A percentile compares a stretch with the other conserved stretches of the same genome.
Evolutionary conservation across 2,329 filamentous ascomycete genomes (phyloP).

Genomic region (Acrocalymma vagum): DNA sequence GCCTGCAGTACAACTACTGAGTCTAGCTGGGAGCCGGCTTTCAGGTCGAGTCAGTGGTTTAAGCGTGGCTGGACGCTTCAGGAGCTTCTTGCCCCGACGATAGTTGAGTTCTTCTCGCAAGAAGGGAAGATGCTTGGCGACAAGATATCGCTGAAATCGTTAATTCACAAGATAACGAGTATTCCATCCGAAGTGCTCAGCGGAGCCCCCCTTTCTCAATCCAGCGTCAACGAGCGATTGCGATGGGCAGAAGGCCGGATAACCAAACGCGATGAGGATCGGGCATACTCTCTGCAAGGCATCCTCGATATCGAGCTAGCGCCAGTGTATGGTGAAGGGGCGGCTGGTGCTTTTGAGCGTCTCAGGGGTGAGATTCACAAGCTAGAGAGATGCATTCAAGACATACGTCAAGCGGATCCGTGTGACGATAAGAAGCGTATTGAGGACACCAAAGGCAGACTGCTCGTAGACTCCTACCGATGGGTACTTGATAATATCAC

Average conservation of each 20-base stretch:
- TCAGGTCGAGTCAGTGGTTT: constrained; percentile 2
- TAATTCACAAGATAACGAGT: constrained; percentile 3
- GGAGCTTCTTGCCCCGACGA: constrained; percentile 9
- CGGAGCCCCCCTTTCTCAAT: constrained; percentile 4
- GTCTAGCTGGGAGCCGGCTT: constrained; percentile 1
- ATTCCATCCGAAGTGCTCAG: constrained; percentile 4
- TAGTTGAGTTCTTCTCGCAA: constrained; percentile 4
- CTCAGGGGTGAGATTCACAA: constrained; percentile 20
- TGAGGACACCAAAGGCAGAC: constrained; percentile 11
- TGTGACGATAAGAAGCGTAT: constrained; percentile 13
- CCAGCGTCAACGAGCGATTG: constrained; percentile 11
- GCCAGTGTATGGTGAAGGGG: constrained; percentile 13
- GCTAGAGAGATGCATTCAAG: constrained; percentile 15
- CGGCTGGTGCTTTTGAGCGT: constrained; percentile 15
- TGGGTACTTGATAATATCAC: constrained; percentile 31
- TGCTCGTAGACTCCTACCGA: constrained; percentile 12
- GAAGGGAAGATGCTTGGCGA: background rate
- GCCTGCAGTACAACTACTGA: no score
- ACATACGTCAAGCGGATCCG: constrained; percentile 15
- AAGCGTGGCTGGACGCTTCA: background rate
- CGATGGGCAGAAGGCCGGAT: constrained; percentile 7
- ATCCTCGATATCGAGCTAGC: constrained; percentile 16
- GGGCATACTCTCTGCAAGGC: constrained; percentile 11
- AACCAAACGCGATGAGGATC: constrained; percentile 14
- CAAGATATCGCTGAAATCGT: constrained; percentile 1